These are phyloP conservation scores for Serendipita sp. DNA, from an alignment of 768 basidiomycete genomes.

Conservation along the genomic window DNA sequence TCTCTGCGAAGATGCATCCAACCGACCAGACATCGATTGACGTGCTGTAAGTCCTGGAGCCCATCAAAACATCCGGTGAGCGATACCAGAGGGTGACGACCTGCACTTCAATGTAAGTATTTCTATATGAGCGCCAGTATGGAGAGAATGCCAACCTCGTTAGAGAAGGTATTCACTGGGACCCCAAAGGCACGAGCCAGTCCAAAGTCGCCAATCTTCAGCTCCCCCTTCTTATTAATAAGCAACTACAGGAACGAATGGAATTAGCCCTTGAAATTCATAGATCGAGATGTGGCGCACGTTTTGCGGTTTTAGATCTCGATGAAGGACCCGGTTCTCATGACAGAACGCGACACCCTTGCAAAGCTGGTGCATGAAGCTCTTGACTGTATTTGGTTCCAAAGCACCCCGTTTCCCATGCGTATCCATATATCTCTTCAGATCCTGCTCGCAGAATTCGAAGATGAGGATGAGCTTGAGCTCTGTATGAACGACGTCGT, in stretches of 20 bases:
- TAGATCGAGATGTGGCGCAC: not conserved
- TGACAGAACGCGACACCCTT: constrained; percentile 98
- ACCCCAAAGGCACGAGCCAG: constrained; percentile 95
- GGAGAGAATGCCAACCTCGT: constrained; percentile 44
- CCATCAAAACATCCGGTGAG: constrained; percentile 92
- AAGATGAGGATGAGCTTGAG: constrained; percentile 96
- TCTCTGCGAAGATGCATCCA: constrained; percentile 98
- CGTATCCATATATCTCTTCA: constrained; percentile 99
- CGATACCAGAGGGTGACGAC: constrained; percentile 99
- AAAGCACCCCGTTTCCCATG: constrained; percentile 92
- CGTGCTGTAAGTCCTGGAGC: constrained; percentile 92
- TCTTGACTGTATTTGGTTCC: constrained; percentile 70
- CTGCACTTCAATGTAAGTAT: constrained; percentile 22
- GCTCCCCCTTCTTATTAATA: constrained; percentile 91
- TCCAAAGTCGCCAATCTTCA: constrained; percentile 96
- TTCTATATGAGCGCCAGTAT: too few relatives aligned
- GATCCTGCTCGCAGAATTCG: constrained; percentile 94
- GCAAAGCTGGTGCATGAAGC: constrained; percentile 95
- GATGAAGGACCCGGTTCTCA: constrained; percentile 93
- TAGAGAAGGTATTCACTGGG: constrained; percentile 97
- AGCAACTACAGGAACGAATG: constrained; percentile 29
- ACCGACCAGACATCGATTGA: constrained; percentile 99
- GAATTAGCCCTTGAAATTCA: not conserved
- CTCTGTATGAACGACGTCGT: constrained; percentile 98
- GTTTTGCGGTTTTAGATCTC: constrained; percentile 97